A percentile compares a stretch with the other conserved stretches of the same genome.
Conservation (phyloP, 371 early-diverging fungal genomes). For the Phascolomyces articulosus region DNA sequence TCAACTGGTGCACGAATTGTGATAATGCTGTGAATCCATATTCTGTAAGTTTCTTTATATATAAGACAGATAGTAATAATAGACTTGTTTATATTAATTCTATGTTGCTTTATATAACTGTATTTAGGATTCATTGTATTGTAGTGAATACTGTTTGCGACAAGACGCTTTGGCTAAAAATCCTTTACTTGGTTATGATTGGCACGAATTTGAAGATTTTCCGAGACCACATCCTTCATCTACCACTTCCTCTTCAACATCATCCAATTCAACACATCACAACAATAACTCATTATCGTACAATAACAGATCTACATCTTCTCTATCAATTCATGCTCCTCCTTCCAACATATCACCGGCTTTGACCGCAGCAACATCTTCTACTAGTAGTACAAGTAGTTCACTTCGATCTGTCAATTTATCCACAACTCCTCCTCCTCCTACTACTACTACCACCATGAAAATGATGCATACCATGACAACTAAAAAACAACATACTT, state of each 20-base stretch:
- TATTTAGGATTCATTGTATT: conserved; percentile 36
- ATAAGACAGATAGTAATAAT: too few relatives aligned
- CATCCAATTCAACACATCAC: background rate
- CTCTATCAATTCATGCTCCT: background rate
- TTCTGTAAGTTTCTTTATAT: conserved; percentile 16
- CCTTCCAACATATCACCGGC: background rate
- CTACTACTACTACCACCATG: too few relatives aligned
- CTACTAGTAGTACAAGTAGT: too few relatives aligned
- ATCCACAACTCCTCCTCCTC: too few relatives aligned
- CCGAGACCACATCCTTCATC: conserved; percentile 20
- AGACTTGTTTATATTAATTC: background rate
- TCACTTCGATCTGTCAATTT: too few relatives aligned
- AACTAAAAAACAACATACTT: background rate
- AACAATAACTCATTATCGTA: background rate
- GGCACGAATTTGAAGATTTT: conserved; percentile 32
- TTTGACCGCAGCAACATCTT: background rate
- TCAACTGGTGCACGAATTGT: conserved; percentile 25
- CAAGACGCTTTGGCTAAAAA: conserved; percentile 32
- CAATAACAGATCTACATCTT: background rate
- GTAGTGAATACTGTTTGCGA: conserved; percentile 31
- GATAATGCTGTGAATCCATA: conserved; percentile 24
- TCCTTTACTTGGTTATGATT: conserved; percentile 36
- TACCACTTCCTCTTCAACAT: background rate
- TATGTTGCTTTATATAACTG: background rate
- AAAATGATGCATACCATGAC: too few relatives aligned